phyloP scores from a whole-genome alignment of 495 filamentous ascomycete species.

The Oleoguttula mirabilis region DNA sequence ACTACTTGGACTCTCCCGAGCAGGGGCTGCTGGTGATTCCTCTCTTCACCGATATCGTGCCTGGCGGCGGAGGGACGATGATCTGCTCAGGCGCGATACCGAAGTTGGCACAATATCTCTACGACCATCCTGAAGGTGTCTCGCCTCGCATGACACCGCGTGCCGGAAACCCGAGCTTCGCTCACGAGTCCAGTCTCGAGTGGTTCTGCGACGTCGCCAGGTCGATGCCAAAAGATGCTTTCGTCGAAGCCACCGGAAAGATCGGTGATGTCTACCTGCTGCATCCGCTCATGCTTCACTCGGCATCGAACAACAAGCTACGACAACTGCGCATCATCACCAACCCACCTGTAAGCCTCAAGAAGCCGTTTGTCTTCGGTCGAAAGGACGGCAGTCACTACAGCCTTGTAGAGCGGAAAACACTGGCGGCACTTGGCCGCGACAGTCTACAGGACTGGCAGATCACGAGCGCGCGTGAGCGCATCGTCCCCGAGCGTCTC shows the following conservation, averaged over 20 bases:
- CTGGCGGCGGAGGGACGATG: slow-evolving; percentile 55
- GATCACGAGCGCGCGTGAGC: slow-evolving; percentile 42
- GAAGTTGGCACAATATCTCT: slow-evolving; percentile 45
- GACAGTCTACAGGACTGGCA: slow-evolving; percentile 50
- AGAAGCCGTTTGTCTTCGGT: slow-evolving; percentile 52
- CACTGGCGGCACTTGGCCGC: slow-evolving; percentile 46
- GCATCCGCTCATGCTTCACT: slow-evolving; percentile 12
- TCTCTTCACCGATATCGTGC: slow-evolving; percentile 52
- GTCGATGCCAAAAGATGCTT: slow-evolving; percentile 34
- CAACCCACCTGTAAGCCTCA: slow-evolving; percentile 55
- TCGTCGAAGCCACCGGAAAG: slow-evolving; percentile 41
- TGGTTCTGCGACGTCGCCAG: slow-evolving; percentile 45
- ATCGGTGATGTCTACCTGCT: slow-evolving; percentile 9
- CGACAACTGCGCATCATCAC: slow-evolving; percentile 33
- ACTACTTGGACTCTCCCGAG: slow-evolving; percentile 63
- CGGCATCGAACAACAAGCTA: slow-evolving; percentile 3
- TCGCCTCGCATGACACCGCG: slow-evolving; percentile 53
- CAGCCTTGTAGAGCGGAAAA: slow-evolving; percentile 57
- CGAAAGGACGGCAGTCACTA: slow-evolving; percentile 45
- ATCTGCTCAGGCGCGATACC: slow-evolving; percentile 38
- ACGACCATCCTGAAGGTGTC: slow-evolving; percentile 57
- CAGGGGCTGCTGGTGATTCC: slow-evolving; percentile 61
- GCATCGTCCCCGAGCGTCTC: slow-evolving; percentile 37
- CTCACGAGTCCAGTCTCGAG: slow-evolving; percentile 26
- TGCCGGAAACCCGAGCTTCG: slow-evolving; percentile 31